Conservation (phyloP, 345 rosid genomes). For the Aethionema arabicum region DNA sequence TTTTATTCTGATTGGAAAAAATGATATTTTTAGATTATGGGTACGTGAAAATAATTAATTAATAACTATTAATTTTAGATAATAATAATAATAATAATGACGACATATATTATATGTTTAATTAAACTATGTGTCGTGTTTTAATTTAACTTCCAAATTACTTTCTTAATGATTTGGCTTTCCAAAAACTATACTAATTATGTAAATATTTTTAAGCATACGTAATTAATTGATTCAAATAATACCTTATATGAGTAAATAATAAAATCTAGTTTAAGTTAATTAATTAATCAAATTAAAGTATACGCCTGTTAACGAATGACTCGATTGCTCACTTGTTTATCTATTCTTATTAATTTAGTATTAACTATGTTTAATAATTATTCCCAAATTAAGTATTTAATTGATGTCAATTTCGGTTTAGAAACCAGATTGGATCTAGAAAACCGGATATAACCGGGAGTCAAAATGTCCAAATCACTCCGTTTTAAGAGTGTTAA, state of each 20-base stretch:
- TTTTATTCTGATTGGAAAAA: too few relatives aligned
- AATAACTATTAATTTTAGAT: too few relatives aligned
- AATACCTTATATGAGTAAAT: not conserved
- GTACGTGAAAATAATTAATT: too few relatives aligned
- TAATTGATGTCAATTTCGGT: constrained; percentile 21
- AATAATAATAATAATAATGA: too few relatives aligned
- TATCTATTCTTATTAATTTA: constrained; percentile 13
- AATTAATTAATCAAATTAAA: constrained; percentile 7
- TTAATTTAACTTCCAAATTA: constrained; percentile 28
- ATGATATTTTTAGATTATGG: too few relatives aligned
- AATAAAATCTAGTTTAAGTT: not conserved
- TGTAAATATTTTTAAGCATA: constrained; percentile 16
- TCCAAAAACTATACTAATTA: constrained; percentile 7
- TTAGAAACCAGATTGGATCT: not conserved
- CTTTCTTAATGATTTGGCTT: constrained; percentile 48
- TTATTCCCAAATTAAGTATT: constrained; percentile 9
- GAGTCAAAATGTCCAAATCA: constrained; percentile 25
- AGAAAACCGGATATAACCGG: constrained; percentile 16
- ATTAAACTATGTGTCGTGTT: not conserved
- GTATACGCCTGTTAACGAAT: constrained; percentile 27
- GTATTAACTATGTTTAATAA: constrained; percentile 14
- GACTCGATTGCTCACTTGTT: constrained; percentile 38
- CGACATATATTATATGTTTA: too few relatives aligned
- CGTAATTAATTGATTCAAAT: constrained; percentile 16
- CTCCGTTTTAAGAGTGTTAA: not conserved